Evolutionary conservation across 2,329 filamentous ascomycete genomes (phyloP), one percentile per base, ranked within the genome.

Genomic region (Cadophora sp.): DNA sequence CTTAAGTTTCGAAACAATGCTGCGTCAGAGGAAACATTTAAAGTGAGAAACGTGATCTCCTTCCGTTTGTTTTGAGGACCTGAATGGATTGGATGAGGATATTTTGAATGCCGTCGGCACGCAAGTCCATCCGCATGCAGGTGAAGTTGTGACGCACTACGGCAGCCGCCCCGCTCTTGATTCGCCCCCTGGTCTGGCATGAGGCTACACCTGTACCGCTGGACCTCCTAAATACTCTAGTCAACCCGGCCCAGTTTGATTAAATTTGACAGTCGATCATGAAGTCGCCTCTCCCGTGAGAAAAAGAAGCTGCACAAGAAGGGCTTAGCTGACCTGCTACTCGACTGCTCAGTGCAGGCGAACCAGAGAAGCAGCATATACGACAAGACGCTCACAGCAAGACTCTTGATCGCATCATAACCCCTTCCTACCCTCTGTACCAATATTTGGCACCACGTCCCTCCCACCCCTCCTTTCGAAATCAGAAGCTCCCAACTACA

Each of bases 401-500:
- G n/a, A 20, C 36, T 51, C 53, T 30, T 27, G 20, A 43, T 39
- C 11, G 24, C 39, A 58, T 48, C 41, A 14, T 14, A 20, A 45
- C 58, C 18, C 18, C 36, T 55, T 20, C 22, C 30, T 18, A 11
- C 43, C 59, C 4, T 41, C 22, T n/a, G 5, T n/a, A 24, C 55
- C 14, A 45, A 22, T 60, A 27, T 14, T 45, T 65, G 53, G 45
- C n/a, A 59, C 55, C 30, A 27, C 50, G 30, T 33, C 48, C 66
- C 30, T 55, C 24, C 45, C 45, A 48, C 41, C 62, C 30, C 62
- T 39, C 48, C 45, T 18, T 43, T 58, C 55, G 55, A 58, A 51
- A 39, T 53, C 55, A 58, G 66, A 22, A 39, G 68, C n/a, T 45
- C 20, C 36, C 22, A 30, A 22, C 18, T 41, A 55, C 64, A 70